A percentile compares a stretch with the other conserved stretches of the same genome.
Evolutionary conservation across 768 basidiomycete species (phyloP).

Genomic region (Boletus barrowsii): DNA sequence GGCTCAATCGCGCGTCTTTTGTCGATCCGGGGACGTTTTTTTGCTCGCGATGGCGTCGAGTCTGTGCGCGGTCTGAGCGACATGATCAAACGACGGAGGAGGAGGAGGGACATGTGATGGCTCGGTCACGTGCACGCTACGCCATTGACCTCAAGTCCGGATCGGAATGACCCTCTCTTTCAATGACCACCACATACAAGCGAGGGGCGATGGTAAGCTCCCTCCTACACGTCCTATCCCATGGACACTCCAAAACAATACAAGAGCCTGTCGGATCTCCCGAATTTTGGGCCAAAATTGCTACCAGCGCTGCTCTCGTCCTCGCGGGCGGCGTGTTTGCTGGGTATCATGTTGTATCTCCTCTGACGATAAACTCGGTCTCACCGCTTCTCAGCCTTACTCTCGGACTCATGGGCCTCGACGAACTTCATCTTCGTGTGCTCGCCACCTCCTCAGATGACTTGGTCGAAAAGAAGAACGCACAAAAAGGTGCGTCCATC

Average conservation of each 20-base stretch:
- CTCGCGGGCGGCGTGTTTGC: constrained; percentile 89
- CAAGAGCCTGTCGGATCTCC: constrained; percentile 46
- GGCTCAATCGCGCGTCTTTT: constrained; percentile 38
- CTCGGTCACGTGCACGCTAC: no score
- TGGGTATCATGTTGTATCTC: constrained; percentile 46
- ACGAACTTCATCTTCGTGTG: constrained; percentile 87
- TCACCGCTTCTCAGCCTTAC: constrained; percentile 56
- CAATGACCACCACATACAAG: neutral
- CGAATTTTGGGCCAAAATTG: constrained; percentile 73
- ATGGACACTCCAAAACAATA: no score
- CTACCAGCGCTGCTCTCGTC: constrained; percentile 66
- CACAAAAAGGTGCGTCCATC: constrained; percentile 53
- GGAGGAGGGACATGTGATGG: no score
- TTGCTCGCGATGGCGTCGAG: no score
- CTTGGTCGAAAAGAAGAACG: constrained; percentile 60
- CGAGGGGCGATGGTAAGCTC: constrained; percentile 8
- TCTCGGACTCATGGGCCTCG: constrained; percentile 90
- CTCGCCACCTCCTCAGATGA: constrained; percentile 81
- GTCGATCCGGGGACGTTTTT: constrained; percentile 29
- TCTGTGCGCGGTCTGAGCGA: no score
- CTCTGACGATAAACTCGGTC: neutral
- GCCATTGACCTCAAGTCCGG: neutral
- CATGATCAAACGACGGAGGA: no score
- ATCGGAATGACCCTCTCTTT: neutral
- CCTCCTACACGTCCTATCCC: neutral